phyloP scores from a whole-genome alignment of 306 rosid species.

The Rubus parviflorus region DNA sequence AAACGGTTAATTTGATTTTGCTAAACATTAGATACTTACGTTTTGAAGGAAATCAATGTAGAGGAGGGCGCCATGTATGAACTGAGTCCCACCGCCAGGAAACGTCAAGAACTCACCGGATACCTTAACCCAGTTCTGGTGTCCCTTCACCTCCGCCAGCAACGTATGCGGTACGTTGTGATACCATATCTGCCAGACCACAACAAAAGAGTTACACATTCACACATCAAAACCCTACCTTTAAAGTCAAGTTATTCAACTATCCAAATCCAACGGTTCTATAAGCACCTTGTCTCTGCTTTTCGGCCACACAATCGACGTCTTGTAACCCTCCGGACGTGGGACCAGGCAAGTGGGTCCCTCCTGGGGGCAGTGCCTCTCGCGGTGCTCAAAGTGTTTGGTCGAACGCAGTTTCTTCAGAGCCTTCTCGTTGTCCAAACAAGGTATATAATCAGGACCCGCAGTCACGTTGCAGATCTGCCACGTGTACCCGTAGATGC shows the following conservation, averaged over 20 bases:
- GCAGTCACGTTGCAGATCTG: slow-evolving; percentile 64
- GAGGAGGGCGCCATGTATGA: slow-evolving; percentile 86
- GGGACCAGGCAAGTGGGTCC: slow-evolving; percentile 83
- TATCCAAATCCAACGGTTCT: background rate
- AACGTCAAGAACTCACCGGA: slow-evolving; percentile 84
- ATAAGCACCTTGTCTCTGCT: slow-evolving; percentile 74
- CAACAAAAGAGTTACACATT: background rate
- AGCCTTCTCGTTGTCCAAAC: slow-evolving; percentile 86
- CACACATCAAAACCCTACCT: background rate
- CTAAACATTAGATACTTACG: slow-evolving; percentile 34
- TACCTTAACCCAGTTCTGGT: slow-evolving; percentile 93
- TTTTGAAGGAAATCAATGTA: slow-evolving; percentile 80
- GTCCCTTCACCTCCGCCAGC: slow-evolving; percentile 91
- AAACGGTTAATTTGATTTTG: background rate
- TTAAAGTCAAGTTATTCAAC: background rate
- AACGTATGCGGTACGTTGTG: slow-evolving; percentile 72
- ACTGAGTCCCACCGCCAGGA: slow-evolving; percentile 97
- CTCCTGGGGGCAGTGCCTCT: slow-evolving; percentile 82
- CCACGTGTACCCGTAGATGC: slow-evolving; percentile 52
- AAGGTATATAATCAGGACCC: slow-evolving; percentile 77
- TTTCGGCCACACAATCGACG: slow-evolving; percentile 59
- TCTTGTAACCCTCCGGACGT: slow-evolving; percentile 59
- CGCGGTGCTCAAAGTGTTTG: slow-evolving; percentile 77
- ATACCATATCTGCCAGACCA: slow-evolving; percentile 65
- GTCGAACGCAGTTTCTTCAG: slow-evolving; percentile 45